These are phyloP conservation scores for Nymphaea thermarum DNA, from an alignment of 164 flowering plant species.

Conservation along the genomic window DNA sequence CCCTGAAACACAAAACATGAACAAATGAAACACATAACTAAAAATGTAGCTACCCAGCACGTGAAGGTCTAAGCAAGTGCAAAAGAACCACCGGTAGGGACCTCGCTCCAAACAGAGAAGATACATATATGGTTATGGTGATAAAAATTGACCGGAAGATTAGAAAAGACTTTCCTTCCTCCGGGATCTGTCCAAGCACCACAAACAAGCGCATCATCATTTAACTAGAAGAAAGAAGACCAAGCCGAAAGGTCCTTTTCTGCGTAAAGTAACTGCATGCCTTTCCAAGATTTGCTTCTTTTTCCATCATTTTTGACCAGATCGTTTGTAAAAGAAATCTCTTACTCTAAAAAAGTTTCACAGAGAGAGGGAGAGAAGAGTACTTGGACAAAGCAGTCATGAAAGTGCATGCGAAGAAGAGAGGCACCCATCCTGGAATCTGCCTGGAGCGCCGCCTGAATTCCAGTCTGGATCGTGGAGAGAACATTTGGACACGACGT, in stretches of 20 bases:
- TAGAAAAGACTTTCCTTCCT: too few species aligned
- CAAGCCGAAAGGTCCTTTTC: too few species aligned
- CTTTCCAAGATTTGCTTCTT: not conserved
- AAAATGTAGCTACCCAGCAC: too few species aligned
- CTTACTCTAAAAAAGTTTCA: not conserved
- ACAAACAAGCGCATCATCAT: too few species aligned
- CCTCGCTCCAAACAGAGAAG: too few species aligned
- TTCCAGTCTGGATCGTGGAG: not conserved
- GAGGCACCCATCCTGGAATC: not conserved
- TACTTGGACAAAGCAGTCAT: not conserved
- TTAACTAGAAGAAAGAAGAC: too few species aligned
- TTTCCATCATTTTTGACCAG: not conserved
- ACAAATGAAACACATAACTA: too few species aligned
- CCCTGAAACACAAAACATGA: conserved; percentile 7
- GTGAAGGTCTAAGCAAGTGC: too few species aligned
- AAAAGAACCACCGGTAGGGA: too few species aligned
- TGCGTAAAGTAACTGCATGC: not conserved
- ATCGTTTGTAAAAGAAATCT: not conserved
- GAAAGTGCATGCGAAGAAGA: not conserved
- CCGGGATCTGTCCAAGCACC: too few species aligned
- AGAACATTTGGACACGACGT: not conserved
- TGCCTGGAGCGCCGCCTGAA: not conserved
- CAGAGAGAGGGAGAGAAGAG: not conserved
- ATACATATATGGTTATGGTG: too few species aligned
- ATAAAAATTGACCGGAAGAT: too few species aligned